Conservation (phyloP, 352 stramenopile species). For the Phytophthora lateralis region DNA sequence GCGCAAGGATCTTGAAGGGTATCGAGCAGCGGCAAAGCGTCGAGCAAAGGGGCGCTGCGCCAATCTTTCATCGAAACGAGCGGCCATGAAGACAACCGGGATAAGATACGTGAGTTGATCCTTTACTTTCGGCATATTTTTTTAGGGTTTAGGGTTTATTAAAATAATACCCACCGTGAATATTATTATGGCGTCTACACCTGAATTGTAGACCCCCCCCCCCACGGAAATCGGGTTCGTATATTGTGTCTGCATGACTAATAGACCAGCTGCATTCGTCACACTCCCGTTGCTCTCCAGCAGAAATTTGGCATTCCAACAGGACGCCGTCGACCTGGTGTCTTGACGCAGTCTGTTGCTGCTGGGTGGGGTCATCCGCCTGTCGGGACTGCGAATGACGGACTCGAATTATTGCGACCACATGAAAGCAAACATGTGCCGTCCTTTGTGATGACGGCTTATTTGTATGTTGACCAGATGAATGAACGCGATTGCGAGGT, state of each 20-base stretch:
- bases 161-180: too few relatives aligned
- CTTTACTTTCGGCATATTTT: too few relatives aligned
- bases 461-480: slow-evolving; percentile 29
- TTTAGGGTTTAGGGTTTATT: too few relatives aligned
- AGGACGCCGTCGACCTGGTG: neutral
- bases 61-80: too few relatives aligned
- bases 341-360: neutral
- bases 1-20: neutral
- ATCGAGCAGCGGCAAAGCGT: neutral
- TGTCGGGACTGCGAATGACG: neutral
- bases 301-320: neutral
- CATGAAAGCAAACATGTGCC: neutral
- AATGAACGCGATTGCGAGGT: neutral
- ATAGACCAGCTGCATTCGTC: too few relatives aligned
- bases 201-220: too few relatives aligned
- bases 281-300: neutral
- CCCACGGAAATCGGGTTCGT: too few relatives aligned
- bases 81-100: too few relatives aligned
- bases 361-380: neutral
- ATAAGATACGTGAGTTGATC: too few relatives aligned
- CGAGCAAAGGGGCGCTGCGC: neutral
- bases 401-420: neutral
- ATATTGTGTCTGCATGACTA: too few relatives aligned
- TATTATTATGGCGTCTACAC: too few relatives aligned
- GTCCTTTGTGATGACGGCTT: neutral